phyloP scores from a whole-genome alignment of 148 eudicot species.

The Nyssa sinensis region DNA sequence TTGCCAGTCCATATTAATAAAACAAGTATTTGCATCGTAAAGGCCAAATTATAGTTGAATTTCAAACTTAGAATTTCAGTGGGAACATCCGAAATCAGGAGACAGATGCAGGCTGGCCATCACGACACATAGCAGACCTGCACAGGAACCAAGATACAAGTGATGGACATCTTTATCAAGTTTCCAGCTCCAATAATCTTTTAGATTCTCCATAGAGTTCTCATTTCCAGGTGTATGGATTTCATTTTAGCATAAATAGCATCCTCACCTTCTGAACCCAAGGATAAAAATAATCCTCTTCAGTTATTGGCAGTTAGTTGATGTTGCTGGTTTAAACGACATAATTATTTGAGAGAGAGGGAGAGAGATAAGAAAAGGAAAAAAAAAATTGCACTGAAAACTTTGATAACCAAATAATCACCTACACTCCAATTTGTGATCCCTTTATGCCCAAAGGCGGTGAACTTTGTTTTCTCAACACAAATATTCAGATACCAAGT shows the following conservation, averaged over 20 bases:
- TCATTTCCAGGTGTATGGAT: conserved; percentile 18
- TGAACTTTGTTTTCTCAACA: conserved; percentile 3
- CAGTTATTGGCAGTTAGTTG: conserved; percentile 28
- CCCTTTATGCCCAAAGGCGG: conserved; percentile 15
- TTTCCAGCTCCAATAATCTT: conserved; percentile 23
- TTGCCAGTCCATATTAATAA: not conserved
- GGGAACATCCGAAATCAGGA: conserved; percentile 77
- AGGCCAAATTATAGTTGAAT: conserved; percentile 29
- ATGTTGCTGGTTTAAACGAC: conserved; percentile 24
- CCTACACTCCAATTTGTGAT: conserved; percentile 12
- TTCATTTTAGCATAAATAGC: conserved; percentile 16
- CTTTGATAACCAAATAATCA: conserved; percentile 7
- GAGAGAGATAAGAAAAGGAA: not conserved
- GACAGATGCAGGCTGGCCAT: conserved; percentile 58
- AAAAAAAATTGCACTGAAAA: not conserved
- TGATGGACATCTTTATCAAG: conserved; percentile 78
- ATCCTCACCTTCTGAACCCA: conserved; percentile 47
- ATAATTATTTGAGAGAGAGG: conserved; percentile 15
- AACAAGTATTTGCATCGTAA: not conserved
- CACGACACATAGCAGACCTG: conserved; percentile 85
- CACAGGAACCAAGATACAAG: conserved; percentile 77
- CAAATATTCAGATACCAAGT: conserved; percentile 16
- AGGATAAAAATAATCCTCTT: conserved; percentile 28
- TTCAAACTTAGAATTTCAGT: conserved; percentile 55
- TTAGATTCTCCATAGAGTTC: conserved; percentile 14